Conservation (phyloP, 768 basidiomycete genomes). For the Phanerochaete carnosa region DNA sequence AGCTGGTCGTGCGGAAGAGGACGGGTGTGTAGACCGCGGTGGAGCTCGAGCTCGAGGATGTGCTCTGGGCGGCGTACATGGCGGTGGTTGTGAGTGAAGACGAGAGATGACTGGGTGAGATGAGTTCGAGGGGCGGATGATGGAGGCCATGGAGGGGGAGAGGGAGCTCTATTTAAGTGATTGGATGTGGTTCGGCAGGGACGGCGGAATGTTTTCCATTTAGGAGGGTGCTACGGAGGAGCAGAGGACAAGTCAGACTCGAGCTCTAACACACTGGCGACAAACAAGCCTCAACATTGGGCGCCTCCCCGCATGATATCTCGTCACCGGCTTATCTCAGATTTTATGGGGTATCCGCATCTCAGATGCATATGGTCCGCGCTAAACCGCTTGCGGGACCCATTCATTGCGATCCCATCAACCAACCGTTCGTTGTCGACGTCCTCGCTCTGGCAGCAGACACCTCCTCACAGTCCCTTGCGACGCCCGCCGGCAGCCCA, state of each 20-base stretch:
- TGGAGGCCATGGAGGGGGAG: conserved; percentile 4
- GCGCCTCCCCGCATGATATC: not conserved
- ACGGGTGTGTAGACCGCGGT: conserved; percentile 3
- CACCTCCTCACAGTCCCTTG: too few relatives aligned
- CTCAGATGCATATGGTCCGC: not conserved
- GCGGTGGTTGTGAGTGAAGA: not conserved
- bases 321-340: not conserved
- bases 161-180: not conserved
- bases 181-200: not conserved
- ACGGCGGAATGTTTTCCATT: not conserved
- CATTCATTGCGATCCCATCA: too few relatives aligned
- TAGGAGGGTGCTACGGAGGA: conserved; percentile 4
- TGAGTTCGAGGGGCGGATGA: not conserved
- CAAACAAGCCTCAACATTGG: not conserved
- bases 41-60: conserved; percentile 3
- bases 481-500: too few relatives aligned
- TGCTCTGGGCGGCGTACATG: conserved; percentile 8
- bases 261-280: not conserved
- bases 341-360: not conserved
- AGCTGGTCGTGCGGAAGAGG: conserved; percentile 10
- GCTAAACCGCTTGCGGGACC: too few relatives aligned
- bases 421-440: too few relatives aligned
- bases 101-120: not conserved
- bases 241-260: not conserved
- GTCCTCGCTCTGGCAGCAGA: too few relatives aligned